These are phyloP conservation scores for Diaporthe capsici DNA, from an alignment of 2,329 filamentous ascomycete genomes.

Conservation along the genomic window DNA sequence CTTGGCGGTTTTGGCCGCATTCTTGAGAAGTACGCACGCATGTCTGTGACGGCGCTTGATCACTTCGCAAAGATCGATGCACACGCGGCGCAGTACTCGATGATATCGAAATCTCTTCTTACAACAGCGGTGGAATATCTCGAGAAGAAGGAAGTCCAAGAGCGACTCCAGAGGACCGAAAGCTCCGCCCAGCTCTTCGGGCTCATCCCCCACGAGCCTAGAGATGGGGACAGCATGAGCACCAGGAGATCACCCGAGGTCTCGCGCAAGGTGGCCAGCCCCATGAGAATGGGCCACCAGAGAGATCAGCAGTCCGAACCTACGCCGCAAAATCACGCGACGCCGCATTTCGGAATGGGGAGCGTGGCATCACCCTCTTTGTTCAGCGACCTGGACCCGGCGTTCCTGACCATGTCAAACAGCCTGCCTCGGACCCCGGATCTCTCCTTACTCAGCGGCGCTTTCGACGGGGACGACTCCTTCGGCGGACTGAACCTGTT, in stretches of 20 bases:
- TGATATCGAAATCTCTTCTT: conserved; percentile 66
- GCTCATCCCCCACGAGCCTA: conserved; percentile 55
- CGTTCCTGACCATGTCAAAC: conserved; percentile 49
- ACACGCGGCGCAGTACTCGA: conserved; percentile 66
- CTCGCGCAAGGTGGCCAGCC: conserved; percentile 31
- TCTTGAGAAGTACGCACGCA: conserved; percentile 64
- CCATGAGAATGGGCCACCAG: conserved; percentile 5
- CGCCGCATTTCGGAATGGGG: conserved; percentile 44
- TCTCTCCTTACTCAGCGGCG: conserved; percentile 55
- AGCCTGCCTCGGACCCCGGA: conserved; percentile 58
- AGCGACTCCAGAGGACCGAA: conserved; percentile 62
- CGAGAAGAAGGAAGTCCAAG: conserved; percentile 62
- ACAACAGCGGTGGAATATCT: conserved; percentile 61
- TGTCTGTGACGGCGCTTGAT: conserved; percentile 63
- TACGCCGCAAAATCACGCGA: conserved; percentile 33
- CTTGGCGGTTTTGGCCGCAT: conserved; percentile 66
- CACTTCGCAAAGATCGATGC: conserved; percentile 64
- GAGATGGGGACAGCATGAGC: not conserved
- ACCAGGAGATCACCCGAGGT: conserved; percentile 20
- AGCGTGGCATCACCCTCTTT: conserved; percentile 47
- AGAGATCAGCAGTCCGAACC: not conserved
- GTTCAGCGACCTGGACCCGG: conserved; percentile 54
- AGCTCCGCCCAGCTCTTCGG: conserved; percentile 67
- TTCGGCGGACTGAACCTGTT: conserved; percentile 64
- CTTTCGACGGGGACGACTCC: conserved; percentile 58